Evolutionary conservation across 345 rosid genomes (phyloP), one percentile per base, ranked within the genome.

Genomic region (Excoecaria agallocha): DNA sequence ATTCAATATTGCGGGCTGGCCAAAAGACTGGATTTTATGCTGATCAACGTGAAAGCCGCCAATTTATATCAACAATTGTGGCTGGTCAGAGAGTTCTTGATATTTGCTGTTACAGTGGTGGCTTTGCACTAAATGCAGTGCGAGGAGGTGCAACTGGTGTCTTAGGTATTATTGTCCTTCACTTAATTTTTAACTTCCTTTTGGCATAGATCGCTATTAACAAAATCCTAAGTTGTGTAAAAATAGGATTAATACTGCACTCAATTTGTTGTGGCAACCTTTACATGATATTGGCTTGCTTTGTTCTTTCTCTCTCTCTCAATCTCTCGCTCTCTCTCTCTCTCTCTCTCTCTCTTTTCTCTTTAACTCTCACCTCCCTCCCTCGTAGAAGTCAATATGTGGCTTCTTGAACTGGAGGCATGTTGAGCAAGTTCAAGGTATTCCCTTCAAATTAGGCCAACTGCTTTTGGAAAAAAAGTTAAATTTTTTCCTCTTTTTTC

Each of bases 1-100:
- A 87, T 76, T 78, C 92, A 51, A 66, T 92, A 70, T 92, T 97
- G 68, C 59, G 86, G 59, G 84, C 85, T 73, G 97, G 97, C 41
- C 94, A 94, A 76, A 92, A 94, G 84, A 94, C 95, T 68, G 95
- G 97, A 76, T 91, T 92, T 88, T 92, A 91, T 80, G 91, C 95
- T 55, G 98, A 92, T 84, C 93, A 92, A 71, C 93, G 95, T 20
- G 97, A 89, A 77, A 91, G 81, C 57, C 85, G 94, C 50, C 84
- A 80, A 72, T 91, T 91, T 83, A 76, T 92, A 68, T 89, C 98
- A 59, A 78, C 88, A 48, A 82, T 92, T 73, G 91, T 93, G 49
- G 71, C 81, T 50, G 94, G 93, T 49, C 85, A 69, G 84, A 89
- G 69, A 76, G 97, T 94, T 78, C 94, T 91, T 73, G 97, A 94